These are phyloP conservation scores for Fraxinus anomala DNA, from an alignment of 257 asterid genomes.

Conservation along the genomic window DNA sequence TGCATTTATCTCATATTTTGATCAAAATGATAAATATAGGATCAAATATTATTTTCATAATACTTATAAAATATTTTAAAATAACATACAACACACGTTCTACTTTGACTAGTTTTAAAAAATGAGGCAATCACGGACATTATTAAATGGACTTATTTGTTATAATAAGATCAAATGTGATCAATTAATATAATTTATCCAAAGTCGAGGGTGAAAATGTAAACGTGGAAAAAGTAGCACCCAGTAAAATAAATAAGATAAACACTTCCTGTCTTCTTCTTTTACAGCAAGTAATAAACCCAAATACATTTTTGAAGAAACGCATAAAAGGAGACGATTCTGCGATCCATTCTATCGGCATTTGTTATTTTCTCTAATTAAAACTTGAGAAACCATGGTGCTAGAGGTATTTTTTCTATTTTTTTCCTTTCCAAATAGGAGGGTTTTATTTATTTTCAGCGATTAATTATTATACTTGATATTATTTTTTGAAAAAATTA, in stretches of 20 bases:
- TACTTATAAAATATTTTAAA: no score
- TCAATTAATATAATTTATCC: background rate
- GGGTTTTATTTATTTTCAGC: slow-evolving; percentile 21
- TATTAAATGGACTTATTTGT: no score
- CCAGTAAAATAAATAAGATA: background rate
- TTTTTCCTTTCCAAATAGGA: background rate
- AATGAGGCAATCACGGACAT: no score
- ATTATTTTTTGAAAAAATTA: slow-evolving; percentile 20
- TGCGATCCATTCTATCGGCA: background rate
- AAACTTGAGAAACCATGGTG: slow-evolving; percentile 61
- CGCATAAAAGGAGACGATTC: background rate
- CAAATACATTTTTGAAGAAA: background rate
- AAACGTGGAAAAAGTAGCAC: background rate
- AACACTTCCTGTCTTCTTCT: background rate
- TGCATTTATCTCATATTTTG: no score
- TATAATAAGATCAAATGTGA: no score
- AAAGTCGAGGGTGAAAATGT: background rate
- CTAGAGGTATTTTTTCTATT: slow-evolving; percentile 62
- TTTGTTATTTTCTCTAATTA: background rate
- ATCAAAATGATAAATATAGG: no score
- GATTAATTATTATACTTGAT: background rate
- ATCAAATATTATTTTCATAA: no score
- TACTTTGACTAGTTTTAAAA: no score
- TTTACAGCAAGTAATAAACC: slow-evolving; percentile 2
- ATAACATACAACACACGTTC: no score